phyloP scores from a whole-genome alignment of 2,329 filamentous ascomycete species.

The Septoria petroselini region DNA sequence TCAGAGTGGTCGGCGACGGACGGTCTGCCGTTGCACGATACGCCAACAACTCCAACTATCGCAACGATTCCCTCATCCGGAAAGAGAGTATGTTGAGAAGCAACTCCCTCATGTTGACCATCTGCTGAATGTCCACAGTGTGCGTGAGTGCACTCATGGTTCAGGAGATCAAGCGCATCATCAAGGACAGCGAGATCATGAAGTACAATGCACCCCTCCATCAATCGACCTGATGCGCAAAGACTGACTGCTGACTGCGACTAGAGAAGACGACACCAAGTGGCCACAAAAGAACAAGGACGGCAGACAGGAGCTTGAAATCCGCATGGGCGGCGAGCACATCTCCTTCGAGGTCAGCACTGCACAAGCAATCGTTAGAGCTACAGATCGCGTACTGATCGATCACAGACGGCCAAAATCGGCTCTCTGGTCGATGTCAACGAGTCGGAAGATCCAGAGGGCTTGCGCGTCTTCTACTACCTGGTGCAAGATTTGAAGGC shows the following conservation, averaged over 20 bases:
- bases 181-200: constrained; percentile 94
- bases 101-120: constrained; percentile 13
- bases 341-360: constrained; percentile 86
- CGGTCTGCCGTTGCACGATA: constrained; percentile 91
- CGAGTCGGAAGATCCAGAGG: constrained; percentile 92
- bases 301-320: constrained; percentile 92
- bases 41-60: constrained; percentile 99
- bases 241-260: not conserved
- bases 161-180: constrained; percentile 92
- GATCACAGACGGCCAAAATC: constrained; percentile 84
- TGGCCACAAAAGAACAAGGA: constrained; percentile 99
- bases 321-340: constrained; percentile 87
- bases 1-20: constrained; percentile 86
- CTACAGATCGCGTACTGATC: constrained; percentile 6
- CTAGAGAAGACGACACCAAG: constrained; percentile 92
- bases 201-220: constrained; percentile 59
- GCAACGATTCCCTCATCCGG: constrained; percentile 95
- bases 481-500: constrained; percentile 96
- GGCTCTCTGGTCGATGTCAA: constrained; percentile 95
- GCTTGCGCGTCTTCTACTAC: constrained; percentile 96
- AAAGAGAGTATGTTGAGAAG: constrained; percentile 80
- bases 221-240: too few relatives aligned
- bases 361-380: not conserved
- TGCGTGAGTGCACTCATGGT: constrained; percentile 89
- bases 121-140: constrained; percentile 59